Evolutionary conservation across 177 flowering plant species (phyloP), one percentile per base, ranked within the genome.

Genomic region (Vitis hybrid): DNA sequence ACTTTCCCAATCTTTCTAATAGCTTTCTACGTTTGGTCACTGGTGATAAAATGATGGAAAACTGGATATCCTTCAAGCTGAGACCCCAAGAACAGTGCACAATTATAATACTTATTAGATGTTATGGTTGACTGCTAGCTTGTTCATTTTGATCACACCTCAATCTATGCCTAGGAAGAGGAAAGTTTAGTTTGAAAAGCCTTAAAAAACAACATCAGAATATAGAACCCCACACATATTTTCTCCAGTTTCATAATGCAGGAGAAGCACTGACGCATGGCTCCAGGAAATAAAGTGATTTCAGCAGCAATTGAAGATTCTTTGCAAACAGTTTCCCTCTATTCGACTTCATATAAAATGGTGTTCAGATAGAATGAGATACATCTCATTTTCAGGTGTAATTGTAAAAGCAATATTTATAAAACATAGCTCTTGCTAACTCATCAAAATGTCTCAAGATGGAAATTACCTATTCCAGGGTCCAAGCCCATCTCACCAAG

Each of bases 401-500:
- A 39, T 15, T 39, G n/a, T 15, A 15, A 1, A 63, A 63, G 48
- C 29, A 16, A 48, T 45, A 33, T 52, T 14, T 49, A 15, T 22
- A 19, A 19, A 48, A 9, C 15, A 3, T 64, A 29, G 50, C 10
- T 13, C 15, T 14, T 18, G 50, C 15, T 12, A 12, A 64, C 22
- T 45, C 11, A 16, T n/a, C 21, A 19, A 19, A 16, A 53, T 11
- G 51, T 64, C 48, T 26, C 22, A 49, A 62, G 31, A 56, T 66
- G 64, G 2, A 60, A 52, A 64, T 78, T 82, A 91, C 99, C 99
- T 81, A 96, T 93, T 78, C 99, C 99, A 69, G 99, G 99, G 80
- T 96, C 99, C 86, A 96, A 84, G 55, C 99, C 99, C 99, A 96
- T 96, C 81, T 96, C 98, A 52, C 97, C 90, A 66, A 96, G 94